Evolutionary conservation across 2,329 filamentous ascomycete species (phyloP), one percentile per base, ranked within the genome.

Genomic region (Penicillium sp.): DNA sequence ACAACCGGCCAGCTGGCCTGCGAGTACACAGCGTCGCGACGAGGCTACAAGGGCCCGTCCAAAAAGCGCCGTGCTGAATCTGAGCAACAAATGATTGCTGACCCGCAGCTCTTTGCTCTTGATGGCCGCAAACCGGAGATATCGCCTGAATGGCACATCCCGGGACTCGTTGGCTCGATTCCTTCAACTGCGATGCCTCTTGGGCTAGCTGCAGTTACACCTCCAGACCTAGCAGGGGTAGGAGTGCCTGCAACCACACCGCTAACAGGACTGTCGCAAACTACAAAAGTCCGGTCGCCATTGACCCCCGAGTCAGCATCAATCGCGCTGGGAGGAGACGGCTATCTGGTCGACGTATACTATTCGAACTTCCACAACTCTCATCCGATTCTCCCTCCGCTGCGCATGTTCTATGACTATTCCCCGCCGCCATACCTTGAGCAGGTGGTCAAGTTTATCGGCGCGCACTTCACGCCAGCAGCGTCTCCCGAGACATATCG

Each of bases 41-140:
- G 89, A 59, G 89, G 89, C 28, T 90, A 89, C 75, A 90, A 88
- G 71, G 86, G 87, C 14, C 83, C 82, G 1, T 77, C 81, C n/a
- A 81, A 79, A 66, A 77, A 73, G 60, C 73, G 75, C 18, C 71
- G 73, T 47, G 67, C 64, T 52, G 67, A 70, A 47, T 64, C 64
- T n/a, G 67, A 71, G 18, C 78, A 79, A 18, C 78, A 79, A 64
- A 74, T 78, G 21, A 78, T 78, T 20, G 77, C 80, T 26, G 82
- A 81, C 24, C 74, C 78, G 26, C 72, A 76, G 3, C 74, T 76
- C 55, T 49, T 55, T 30, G 45, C n/a, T 24, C 63, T 55, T 23
- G 57, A 59, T 40, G 42, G 40, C 12, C 52, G 42, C 18, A 51
- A 47, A 9, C 51, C 71, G 45, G 64, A 69, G 77, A 76, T 35